Base-by-base conservation (phyloP, 495 filamentous ascomycete genomes). In the Aspergillus funiculosus region DNA sequence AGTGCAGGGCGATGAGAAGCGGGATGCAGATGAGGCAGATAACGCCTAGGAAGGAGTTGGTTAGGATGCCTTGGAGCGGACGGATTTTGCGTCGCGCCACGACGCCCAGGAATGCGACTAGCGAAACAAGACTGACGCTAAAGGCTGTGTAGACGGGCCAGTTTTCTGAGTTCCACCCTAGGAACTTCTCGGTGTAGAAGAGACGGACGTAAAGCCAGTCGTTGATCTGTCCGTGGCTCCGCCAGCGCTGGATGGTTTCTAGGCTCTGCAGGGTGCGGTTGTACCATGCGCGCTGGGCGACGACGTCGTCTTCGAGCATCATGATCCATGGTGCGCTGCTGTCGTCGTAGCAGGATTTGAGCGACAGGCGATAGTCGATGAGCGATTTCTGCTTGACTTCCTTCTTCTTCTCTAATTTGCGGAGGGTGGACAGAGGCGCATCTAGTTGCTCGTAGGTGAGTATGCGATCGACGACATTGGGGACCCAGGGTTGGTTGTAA, bases 101-200 rank as follows among this genome's bases (percentile, higher is more conserved):
- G 2, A 65, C 24, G 10, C 46, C 46, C 10, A 58, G 18, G n/a
- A 61, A 26, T 1, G 49, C 52, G 37, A 54, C 48, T 4, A 54
- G 46, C 6, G 54, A 26, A 11, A 62, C 39, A 15, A 42, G 20
- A 8, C 56, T 39, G 5, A 71, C 24, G 19, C 64, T 68, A 36
- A 56, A 68, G 7, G 49, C 43, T 6, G 72, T 45, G 30, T 78
- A 75, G 7, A 46, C 44, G 14, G 39, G 58, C 72, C 70, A 76
- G 38, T 74, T 62, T 43, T 79, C 74, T 11, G 57, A 66, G 49
- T 78, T 78, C 76, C 75, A 80, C 15, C 76, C 76, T 10, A 76
- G 63, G 18, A 73, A 68, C 31, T 70, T 64, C 53, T 79, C 76
- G 5, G 72, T 76, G 54, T 78, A 77, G 58, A 82, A 82, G 3